Conservation (phyloP, 345 rosid species). For the Salix brachista region DNA sequence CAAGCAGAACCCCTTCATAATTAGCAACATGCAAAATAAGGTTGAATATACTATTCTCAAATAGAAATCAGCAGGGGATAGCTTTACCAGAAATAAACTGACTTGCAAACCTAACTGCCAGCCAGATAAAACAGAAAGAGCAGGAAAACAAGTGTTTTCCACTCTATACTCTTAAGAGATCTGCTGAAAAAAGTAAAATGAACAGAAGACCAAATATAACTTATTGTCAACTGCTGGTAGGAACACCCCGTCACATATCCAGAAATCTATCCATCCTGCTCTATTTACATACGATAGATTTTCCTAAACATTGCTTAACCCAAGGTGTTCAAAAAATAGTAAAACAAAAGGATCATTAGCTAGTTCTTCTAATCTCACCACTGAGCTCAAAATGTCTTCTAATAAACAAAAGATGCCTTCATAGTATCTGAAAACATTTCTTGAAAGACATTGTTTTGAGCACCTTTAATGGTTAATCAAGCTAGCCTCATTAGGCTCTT, state of each 20-base stretch:
- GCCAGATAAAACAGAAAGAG: not conserved
- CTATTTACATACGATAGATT: not conserved
- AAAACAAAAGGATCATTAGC: not conserved
- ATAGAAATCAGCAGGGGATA: not conserved
- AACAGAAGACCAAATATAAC: not conserved
- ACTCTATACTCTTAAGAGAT: not conserved
- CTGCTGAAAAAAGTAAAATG: too few relatives aligned
- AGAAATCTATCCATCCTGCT: not conserved
- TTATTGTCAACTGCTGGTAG: not conserved
- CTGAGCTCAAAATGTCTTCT: not conserved
- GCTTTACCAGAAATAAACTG: not conserved
- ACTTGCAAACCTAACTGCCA: not conserved
- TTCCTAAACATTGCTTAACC: not conserved
- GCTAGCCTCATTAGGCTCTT: not conserved
- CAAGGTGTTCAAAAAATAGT: not conserved
- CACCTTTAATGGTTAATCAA: not conserved
- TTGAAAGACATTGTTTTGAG: not conserved
- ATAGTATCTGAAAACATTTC: not conserved
- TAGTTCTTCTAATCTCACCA: not conserved
- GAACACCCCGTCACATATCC: conserved; percentile 5
- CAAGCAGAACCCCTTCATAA: too few relatives aligned
- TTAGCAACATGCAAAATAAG: not conserved
- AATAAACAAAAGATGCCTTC: not conserved
- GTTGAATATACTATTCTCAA: not conserved
- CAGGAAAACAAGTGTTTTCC: not conserved